Base-by-base conservation (phyloP, 371 early-diverging fungal species). In the Phascolomyces articulosus region DNA sequence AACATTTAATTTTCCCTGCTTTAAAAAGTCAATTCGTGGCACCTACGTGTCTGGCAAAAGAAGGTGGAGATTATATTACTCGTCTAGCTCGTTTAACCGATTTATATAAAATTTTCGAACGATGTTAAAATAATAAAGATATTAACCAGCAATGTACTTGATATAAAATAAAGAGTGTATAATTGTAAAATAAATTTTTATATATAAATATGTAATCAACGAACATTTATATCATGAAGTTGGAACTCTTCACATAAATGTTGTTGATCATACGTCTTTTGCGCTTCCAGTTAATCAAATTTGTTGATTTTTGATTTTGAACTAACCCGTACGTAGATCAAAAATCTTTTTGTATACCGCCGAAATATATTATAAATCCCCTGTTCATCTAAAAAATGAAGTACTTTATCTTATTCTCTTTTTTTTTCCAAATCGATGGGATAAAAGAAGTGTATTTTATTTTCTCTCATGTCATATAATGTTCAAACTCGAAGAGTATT, bases 51-150 rank as follows among this genome's bases (percentile, higher is more conserved):
- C 64, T 93, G 56, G 82, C 82, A 10, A 80, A 82, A 51, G 64
- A 71, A 21, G 76, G 83, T 21, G 70, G 80, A 47, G 66, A 70
- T 11, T 60, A 64, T 26, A 72, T 95, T 1, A 76, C 90, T 9
- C 90, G 89, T 63, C 67, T 98, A 20, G 94, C 93, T 0, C 87
- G 92, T 68, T 77, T 95, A 60, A 87, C 91, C n/a, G 95, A 96
- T 65, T 78, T 97, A 28, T 97, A 97, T 79, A 91, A 88, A 44
- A 90, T 96, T 23, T 97, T 97, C 85, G 96, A 97, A 72, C 72
- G 97, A 51, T 95, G 95, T 69, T 95, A 68, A 74, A 55, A 40
- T 10, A 38, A 24, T 7, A 49, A 51, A 34, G 6, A 34, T n/a
- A n/a, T n/a, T n/a, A n/a, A n/a, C n/a, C n/a, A n/a, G n/a, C n/a